phyloP scores from a whole-genome alignment of 495 filamentous ascomycete species.

The Choiromyces venosus region DNA sequence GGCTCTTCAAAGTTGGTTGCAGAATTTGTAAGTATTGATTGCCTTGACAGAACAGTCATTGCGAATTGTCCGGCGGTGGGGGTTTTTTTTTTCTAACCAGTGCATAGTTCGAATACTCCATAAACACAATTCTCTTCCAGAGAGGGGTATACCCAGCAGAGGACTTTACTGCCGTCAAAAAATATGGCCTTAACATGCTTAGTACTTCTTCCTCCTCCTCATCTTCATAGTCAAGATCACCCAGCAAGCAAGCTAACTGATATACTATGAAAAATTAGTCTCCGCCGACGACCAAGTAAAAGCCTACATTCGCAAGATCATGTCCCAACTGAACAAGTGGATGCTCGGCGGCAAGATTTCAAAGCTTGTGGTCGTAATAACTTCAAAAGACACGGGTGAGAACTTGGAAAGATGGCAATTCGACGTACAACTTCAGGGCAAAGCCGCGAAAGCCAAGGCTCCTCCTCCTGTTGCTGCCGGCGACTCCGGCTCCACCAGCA shows the following conservation, averaged over 20 bases:
- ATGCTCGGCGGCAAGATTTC: slow-evolving; percentile 93
- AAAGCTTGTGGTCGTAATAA: slow-evolving; percentile 93
- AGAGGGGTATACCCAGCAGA: slow-evolving; percentile 96
- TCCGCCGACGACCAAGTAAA: slow-evolving; percentile 96
- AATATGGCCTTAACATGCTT: slow-evolving; percentile 99
- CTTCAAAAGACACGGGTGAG: slow-evolving; percentile 91
- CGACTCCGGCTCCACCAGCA: slow-evolving; percentile 45
- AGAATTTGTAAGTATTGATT: slow-evolving; percentile 69
- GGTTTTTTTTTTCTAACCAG: slow-evolving; percentile 1
- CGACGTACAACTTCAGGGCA: slow-evolving; percentile 58
- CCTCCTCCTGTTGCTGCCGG: slow-evolving; percentile 6
- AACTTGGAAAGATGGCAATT: slow-evolving; percentile 97
- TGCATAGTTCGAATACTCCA: slow-evolving; percentile 86
- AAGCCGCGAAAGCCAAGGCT: slow-evolving; percentile 28
- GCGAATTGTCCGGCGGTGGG: not conserved
- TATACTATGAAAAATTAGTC: slow-evolving; percentile 49
- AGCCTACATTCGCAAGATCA: slow-evolving; percentile 76
- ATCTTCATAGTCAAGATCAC: too few species aligned
- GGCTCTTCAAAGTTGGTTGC: slow-evolving; percentile 81
- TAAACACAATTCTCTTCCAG: slow-evolving; percentile 94
- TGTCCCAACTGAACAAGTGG: slow-evolving; percentile 69
- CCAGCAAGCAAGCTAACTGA: slow-evolving; percentile 11
- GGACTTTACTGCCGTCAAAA: slow-evolving; percentile 96
- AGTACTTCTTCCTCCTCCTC: slow-evolving; percentile 46
- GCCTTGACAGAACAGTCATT: not conserved